These are phyloP conservation scores for Penicillium taxi DNA, from an alignment of 495 filamentous ascomycete genomes.

Conservation along the genomic window DNA sequence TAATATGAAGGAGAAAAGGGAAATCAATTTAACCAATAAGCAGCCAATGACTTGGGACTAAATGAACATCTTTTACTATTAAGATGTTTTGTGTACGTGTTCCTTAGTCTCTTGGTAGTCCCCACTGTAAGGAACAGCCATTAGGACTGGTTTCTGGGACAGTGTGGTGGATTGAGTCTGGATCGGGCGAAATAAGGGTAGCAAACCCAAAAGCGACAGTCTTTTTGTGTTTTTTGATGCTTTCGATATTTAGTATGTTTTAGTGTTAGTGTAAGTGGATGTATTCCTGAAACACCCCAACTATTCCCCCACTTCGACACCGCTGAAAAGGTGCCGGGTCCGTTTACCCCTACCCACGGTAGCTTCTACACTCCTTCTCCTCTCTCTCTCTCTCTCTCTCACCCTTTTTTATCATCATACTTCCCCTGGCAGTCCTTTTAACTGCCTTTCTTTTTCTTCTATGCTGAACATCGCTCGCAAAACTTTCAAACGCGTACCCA, in stretches of 20 bases:
- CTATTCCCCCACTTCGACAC: conserved; percentile 15
- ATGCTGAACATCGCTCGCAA: conserved; percentile 46
- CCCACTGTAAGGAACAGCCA: conserved; percentile 2
- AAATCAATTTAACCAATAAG: not conserved
- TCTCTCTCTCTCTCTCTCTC: conserved; percentile 18
- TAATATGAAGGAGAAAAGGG: conserved; percentile 1
- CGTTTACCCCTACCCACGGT: conserved; percentile 24
- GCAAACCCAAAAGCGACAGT: not conserved
- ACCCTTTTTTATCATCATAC: conserved; percentile 18
- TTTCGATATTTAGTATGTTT: too few relatives aligned
- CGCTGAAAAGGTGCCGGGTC: conserved; percentile 17
- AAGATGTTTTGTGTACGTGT: too few relatives aligned
- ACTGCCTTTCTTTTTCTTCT: conserved; percentile 30
- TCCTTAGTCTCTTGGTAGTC: not conserved
- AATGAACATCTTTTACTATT: too few relatives aligned
- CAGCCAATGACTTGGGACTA: not conserved
- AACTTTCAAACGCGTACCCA: conserved; percentile 49
- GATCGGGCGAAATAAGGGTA: conserved; percentile 1
- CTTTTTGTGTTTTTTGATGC: too few relatives aligned
- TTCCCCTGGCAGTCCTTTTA: conserved; percentile 25
- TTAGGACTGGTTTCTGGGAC: conserved; percentile 3
- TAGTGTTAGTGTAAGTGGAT: conserved; percentile 1
- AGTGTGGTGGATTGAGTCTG: conserved; percentile 7
- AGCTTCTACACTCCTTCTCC: too few relatives aligned
- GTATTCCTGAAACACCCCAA: conserved; percentile 38